Evolutionary conservation across 2,329 filamentous ascomycete genomes (phyloP).

Genomic region (Alternaria brassicicola): DNA sequence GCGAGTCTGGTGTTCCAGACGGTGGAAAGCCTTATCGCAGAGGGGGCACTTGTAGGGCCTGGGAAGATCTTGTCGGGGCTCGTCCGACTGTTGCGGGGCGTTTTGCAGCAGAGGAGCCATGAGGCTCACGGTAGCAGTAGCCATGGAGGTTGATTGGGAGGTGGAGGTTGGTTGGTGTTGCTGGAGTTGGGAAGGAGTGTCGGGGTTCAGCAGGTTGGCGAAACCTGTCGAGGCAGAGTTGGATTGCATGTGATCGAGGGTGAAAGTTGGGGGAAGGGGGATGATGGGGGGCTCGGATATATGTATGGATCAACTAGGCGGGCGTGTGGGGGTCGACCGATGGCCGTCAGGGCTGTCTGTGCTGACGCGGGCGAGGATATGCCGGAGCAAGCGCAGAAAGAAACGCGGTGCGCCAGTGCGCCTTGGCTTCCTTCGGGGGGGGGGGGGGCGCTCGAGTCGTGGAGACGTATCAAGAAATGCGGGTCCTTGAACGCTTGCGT

Average conservation of each 20-base stretch:
- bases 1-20: constrained; percentile 87
- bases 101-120: constrained; percentile 67
- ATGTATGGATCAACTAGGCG: constrained; percentile 41
- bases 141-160: constrained; percentile 38
- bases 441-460: constrained; percentile 17
- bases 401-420: constrained; percentile 30
- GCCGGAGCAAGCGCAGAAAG: constrained; percentile 30
- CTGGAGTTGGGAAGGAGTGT: constrained; percentile 24
- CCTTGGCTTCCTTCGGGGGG: constrained; percentile 21
- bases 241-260: constrained; percentile 51
- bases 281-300: constrained; percentile 46
- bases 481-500: constrained; percentile 21
- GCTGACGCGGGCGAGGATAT: constrained; percentile 36
- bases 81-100: constrained; percentile 50
- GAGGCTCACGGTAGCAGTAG: constrained; percentile 55
- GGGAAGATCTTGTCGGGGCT: constrained; percentile 81
- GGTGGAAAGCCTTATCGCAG: constrained; percentile 98
- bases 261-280: constrained; percentile 47
- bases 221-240: constrained; percentile 44
- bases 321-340: constrained; percentile 38
- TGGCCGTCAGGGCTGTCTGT: constrained; percentile 37
- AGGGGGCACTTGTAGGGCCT: constrained; percentile 98
- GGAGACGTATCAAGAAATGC: constrained; percentile 29
- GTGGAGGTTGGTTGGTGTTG: constrained; percentile 20
- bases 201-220: constrained; percentile 49